Conservation (phyloP, 2,329 filamentous ascomycete genomes). For the Fusarium hainanense region DNA sequence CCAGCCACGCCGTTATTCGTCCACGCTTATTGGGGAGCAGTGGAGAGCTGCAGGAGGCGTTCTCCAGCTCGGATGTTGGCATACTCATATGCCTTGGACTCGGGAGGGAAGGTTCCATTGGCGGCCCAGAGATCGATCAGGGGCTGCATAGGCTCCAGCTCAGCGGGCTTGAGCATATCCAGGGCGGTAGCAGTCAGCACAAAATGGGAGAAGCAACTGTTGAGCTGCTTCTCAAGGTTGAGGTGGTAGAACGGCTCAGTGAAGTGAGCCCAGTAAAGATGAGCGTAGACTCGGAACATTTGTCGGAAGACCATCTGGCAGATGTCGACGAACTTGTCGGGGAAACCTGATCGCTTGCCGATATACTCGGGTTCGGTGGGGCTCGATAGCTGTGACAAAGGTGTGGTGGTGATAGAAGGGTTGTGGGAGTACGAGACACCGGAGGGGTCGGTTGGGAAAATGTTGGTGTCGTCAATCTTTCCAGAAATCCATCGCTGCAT, state of each 20-base stretch:
- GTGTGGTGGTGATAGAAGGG: conserved; percentile 66
- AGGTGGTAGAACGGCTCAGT: conserved; percentile 85
- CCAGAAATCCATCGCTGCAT: conserved; percentile 98
- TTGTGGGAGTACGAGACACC: conserved; percentile 74
- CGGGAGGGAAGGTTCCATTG: conserved; percentile 86
- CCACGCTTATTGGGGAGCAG: conserved; percentile 45
- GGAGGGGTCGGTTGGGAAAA: conserved; percentile 89
- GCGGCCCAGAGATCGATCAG: conserved; percentile 91
- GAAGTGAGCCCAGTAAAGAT: conserved; percentile 98
- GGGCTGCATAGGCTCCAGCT: conserved; percentile 95
- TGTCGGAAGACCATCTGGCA: conserved; percentile 96
- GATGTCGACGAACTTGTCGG: conserved; percentile 86
- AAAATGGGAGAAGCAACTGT: conserved; percentile 90
- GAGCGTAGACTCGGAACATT: conserved; percentile 98
- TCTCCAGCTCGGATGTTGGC: conserved; percentile 71
- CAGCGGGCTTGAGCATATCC: conserved; percentile 86
- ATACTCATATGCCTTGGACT: conserved; percentile 74
- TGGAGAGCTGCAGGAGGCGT: conserved; percentile 64
- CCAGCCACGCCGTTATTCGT: conserved; percentile 3
- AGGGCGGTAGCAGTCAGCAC: conserved; percentile 82
- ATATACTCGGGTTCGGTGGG: conserved; percentile 78
- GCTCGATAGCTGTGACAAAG: conserved; percentile 71
- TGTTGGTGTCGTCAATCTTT: conserved; percentile 89
- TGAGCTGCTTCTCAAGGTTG: conserved; percentile 82
- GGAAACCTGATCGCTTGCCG: conserved; percentile 93